Evolutionary conservation across 352 stramenopile genomes (phyloP).

Genomic region (Globisporangium okanoganense): DNA sequence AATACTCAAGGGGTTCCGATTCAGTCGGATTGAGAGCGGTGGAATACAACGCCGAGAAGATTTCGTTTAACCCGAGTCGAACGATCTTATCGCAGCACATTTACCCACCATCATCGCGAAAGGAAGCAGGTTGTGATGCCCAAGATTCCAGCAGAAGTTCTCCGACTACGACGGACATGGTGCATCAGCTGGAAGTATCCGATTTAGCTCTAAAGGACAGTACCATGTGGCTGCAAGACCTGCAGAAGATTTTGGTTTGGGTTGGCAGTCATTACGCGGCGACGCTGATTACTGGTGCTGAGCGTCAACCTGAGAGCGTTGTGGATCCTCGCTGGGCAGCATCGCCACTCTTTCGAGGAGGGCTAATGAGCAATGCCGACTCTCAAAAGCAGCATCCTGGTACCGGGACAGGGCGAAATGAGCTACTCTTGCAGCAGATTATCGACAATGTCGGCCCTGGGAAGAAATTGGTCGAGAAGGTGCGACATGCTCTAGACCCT

Average conservation of each 20-base stretch:
- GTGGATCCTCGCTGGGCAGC: slow-evolving; percentile 44
- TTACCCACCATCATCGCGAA: slow-evolving; percentile 19
- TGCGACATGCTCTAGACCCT: slow-evolving; percentile 67
- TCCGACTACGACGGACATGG: background rate
- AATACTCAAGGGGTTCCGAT: slow-evolving; percentile 10
- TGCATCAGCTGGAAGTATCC: slow-evolving; percentile 2
- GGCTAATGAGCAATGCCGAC: background rate
- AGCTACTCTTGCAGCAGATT: slow-evolving; percentile 65
- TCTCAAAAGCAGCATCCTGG: background rate
- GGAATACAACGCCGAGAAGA: slow-evolving; percentile 23
- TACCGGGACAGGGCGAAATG: slow-evolving; percentile 31
- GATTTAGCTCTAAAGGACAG: slow-evolving; percentile 27
- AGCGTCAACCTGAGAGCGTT: slow-evolving; percentile 2
- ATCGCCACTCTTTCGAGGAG: slow-evolving; percentile 56
- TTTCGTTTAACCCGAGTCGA: slow-evolving; percentile 39
- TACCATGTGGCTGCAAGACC: slow-evolving; percentile 47
- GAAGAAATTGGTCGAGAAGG: slow-evolving; percentile 79
- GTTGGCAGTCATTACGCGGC: slow-evolving; percentile 61
- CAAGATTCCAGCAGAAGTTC: background rate
- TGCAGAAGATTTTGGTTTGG: slow-evolving; percentile 63
- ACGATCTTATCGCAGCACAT: slow-evolving; percentile 63
- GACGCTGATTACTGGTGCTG: slow-evolving; percentile 43
- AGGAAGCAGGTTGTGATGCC: background rate
- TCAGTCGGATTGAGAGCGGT: slow-evolving; percentile 6
- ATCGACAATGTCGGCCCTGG: slow-evolving; percentile 65